These are phyloP conservation scores for Amphicarpaea edgeworthii DNA, from an alignment of 306 rosid genomes.

Conservation along the genomic window DNA sequence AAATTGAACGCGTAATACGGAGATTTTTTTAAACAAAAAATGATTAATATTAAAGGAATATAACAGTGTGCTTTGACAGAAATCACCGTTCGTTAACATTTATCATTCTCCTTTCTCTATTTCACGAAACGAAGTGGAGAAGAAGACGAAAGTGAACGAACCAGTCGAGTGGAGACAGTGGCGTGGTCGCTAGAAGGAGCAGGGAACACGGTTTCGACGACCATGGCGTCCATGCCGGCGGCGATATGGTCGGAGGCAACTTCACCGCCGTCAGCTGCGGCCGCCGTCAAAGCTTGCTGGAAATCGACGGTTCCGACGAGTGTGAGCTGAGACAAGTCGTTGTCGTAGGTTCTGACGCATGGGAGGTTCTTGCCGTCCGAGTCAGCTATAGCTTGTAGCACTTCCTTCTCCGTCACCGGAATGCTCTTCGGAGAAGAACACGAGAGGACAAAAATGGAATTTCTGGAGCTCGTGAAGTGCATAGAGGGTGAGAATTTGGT, in stretches of 20 bases:
- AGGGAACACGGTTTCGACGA: conserved; percentile 84
- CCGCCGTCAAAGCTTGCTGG: conserved; percentile 85
- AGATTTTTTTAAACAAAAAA: not conserved
- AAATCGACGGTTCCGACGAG: conserved; percentile 81
- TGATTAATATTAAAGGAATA: not conserved
- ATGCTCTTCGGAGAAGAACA: conserved; percentile 57
- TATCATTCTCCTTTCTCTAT: not conserved
- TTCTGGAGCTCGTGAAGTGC: conserved; percentile 37
- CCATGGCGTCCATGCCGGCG: conserved; percentile 79
- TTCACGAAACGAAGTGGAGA: conserved; percentile 8
- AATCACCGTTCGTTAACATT: not conserved
- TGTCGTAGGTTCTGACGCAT: conserved; percentile 81
- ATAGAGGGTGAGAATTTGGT: conserved; percentile 35
- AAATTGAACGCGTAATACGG: not conserved
- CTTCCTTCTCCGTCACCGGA: conserved; percentile 71
- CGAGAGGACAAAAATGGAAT: conserved; percentile 49
- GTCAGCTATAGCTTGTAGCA: conserved; percentile 73
- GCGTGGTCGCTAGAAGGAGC: conserved; percentile 64
- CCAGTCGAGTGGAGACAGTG: conserved; percentile 94
- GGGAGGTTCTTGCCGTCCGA: conserved; percentile 74
- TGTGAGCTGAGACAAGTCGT: conserved; percentile 68
- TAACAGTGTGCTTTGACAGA: not conserved
- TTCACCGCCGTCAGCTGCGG: conserved; percentile 89
- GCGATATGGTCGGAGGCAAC: conserved; percentile 80
- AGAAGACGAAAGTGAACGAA: conserved; percentile 48